A percentile compares a stretch with the other conserved stretches of the same genome.
phyloP scores from a whole-genome alignment of 2,329 filamentous ascomycete species.

The Macrophomina phaseolina region DNA sequence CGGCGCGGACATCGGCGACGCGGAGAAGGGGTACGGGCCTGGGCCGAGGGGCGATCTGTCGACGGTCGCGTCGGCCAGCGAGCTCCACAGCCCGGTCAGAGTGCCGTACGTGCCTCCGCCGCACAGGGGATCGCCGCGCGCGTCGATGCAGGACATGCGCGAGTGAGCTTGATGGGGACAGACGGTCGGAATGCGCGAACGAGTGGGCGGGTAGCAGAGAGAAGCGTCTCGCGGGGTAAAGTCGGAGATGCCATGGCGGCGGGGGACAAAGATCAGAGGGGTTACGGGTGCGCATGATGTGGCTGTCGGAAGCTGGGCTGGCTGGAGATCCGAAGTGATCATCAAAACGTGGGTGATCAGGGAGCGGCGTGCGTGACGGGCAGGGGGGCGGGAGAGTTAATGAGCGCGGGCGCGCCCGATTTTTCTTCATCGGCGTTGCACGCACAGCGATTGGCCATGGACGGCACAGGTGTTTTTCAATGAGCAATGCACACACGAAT shows the following conservation, averaged over 20 bases:
- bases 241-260: neutral
- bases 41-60: slow-evolving; percentile 18
- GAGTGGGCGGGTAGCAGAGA: too few species aligned
- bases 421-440: neutral
- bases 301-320: neutral
- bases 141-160: slow-evolving; percentile 19
- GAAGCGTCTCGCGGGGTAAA: neutral
- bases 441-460: slow-evolving; percentile 5
- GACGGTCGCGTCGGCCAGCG: slow-evolving; percentile 14
- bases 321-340: slow-evolving; percentile 19
- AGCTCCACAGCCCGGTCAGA: slow-evolving; percentile 10
- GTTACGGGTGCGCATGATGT: neutral
- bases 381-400: neutral
- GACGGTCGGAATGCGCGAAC: too few species aligned
- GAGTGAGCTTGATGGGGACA: neutral
- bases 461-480: neutral
- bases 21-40: slow-evolving; percentile 20
- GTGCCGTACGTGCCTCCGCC: slow-evolving; percentile 17
- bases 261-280: slow-evolving; percentile 7
- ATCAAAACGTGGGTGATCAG: slow-evolving; percentile 15
- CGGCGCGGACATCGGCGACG: slow-evolving; percentile 1
- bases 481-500: slow-evolving; percentile 19
- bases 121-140: slow-evolving; percentile 10
- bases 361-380: neutral
- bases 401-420: neutral